phyloP scores from a whole-genome alignment of 331 rosid genomes.

The Ulmus americana region DNA sequence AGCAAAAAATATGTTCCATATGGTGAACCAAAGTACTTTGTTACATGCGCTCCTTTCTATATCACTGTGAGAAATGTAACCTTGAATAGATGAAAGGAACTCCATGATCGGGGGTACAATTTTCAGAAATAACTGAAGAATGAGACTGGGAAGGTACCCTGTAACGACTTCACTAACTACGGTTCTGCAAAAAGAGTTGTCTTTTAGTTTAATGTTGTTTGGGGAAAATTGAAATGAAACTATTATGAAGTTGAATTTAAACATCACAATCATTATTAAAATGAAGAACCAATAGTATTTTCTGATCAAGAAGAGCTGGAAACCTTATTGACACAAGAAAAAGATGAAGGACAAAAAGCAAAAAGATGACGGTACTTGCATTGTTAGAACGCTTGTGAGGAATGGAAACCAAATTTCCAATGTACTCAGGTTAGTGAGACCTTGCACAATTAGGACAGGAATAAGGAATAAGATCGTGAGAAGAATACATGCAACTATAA shows the following conservation, averaged over 20 bases:
- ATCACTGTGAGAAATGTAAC: constrained; percentile 61
- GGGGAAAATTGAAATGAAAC: not conserved
- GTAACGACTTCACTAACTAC: constrained; percentile 69
- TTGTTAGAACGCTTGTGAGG: constrained; percentile 62
- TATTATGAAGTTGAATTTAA: too few species aligned
- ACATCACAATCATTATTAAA: too few species aligned
- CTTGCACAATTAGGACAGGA: constrained; percentile 84
- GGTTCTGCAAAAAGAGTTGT: constrained; percentile 48
- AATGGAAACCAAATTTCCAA: constrained; percentile 76
- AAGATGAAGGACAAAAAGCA: constrained; percentile 7
- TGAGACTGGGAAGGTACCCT: constrained; percentile 93
- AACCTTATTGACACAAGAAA: not conserved
- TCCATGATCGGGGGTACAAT: constrained; percentile 76
- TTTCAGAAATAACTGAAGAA: constrained; percentile 76
- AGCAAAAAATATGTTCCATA: constrained; percentile 89
- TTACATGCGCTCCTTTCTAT: constrained; percentile 79
- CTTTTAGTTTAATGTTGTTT: constrained; percentile 22
- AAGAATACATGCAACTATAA: constrained; percentile 43
- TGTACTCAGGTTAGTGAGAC: constrained; percentile 77
- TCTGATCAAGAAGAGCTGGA: not conserved
- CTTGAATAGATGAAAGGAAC: constrained; percentile 89
- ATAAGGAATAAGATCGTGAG: constrained; percentile 65
- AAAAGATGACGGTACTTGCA: constrained; percentile 46
- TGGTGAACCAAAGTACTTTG: constrained; percentile 89
- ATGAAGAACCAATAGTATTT: too few species aligned